Percentiles rank a stretch among this genome's conserved stretches.
These are phyloP conservation scores for Monilinia polystroma DNA, from an alignment of 2,329 filamentous ascomycete species.

Conservation along the genomic window DNA sequence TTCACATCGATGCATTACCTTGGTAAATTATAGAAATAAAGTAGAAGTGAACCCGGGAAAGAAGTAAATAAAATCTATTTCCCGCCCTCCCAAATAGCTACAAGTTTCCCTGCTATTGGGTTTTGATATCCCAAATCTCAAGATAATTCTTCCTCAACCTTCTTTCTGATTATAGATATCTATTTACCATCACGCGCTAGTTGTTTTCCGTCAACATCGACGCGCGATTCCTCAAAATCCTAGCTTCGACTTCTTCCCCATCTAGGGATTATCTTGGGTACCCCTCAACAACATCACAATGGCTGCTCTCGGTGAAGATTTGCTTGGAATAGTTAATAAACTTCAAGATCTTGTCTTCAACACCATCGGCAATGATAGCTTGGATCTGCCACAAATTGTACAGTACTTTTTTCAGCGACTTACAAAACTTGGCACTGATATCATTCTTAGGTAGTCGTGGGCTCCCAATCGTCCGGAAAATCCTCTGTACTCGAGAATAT, in stretches of 20 bases:
- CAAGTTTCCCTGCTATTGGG: constrained; percentile 18
- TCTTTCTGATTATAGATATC: constrained; percentile 1
- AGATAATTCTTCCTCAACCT: constrained; percentile 4
- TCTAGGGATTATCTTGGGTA: constrained; percentile 31
- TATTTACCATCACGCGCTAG: constrained; percentile 2
- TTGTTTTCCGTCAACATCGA: constrained; percentile 3
- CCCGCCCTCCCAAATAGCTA: constrained; percentile 7
- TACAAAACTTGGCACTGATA: constrained; percentile 28
- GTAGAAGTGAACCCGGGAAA: constrained; percentile 12
- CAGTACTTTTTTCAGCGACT: constrained; percentile 41
- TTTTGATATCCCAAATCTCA: background rate
- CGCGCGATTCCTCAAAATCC: constrained; percentile 20
- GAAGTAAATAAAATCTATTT: constrained; percentile 21
- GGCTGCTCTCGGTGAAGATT: constrained; percentile 93
- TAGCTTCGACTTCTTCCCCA: constrained; percentile 20
- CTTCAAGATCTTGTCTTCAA: constrained; percentile 99
- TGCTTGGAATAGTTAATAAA: constrained; percentile 95
- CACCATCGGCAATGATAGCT: constrained; percentile 97
- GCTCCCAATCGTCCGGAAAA: constrained; percentile 97
- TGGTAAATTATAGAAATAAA: constrained; percentile 18
- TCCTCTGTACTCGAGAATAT: constrained; percentile 99
- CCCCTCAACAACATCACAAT: constrained; percentile 50
- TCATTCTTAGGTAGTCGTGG: constrained; percentile 78
- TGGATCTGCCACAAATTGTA: constrained; percentile 98
- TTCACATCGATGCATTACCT: constrained; percentile 11